These are phyloP conservation scores for Tetramitus jugosus DNA, from an alignment of 208 protist genomes.

Conservation along the genomic window DNA sequence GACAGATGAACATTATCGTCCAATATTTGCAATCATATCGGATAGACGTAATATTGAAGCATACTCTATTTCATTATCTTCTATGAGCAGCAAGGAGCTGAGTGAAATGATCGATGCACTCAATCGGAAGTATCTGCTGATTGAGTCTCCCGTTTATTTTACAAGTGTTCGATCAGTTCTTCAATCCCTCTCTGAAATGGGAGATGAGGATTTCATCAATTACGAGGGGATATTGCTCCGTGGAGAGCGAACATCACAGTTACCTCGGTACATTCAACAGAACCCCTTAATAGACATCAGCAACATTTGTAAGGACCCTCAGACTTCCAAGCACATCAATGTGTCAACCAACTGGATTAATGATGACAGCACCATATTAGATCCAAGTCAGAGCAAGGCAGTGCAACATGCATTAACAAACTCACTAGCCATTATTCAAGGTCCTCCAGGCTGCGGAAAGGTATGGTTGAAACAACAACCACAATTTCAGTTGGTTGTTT, in stretches of 20 bases:
- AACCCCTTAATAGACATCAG: no score
- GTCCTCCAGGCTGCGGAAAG: conserved; percentile 46
- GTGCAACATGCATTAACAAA: neutral
- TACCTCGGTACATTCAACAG: no score
- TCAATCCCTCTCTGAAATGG: neutral
- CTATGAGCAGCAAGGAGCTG: neutral
- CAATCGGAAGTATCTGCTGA: neutral
- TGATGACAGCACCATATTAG: neutral
- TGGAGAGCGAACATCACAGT: no score
- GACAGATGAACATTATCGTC: no score
- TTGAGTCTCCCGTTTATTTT: conserved; percentile 11
- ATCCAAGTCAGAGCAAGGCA: neutral
- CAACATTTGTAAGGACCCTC: no score
- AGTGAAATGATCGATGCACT: neutral
- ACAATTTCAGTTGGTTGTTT: no score
- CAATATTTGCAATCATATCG: neutral
- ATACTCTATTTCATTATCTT: no score
- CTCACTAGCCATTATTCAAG: neutral
- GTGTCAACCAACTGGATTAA: neutral
- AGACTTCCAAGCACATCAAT: no score
- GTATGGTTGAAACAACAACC: no score
- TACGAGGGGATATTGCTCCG: no score
- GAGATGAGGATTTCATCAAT: no score
- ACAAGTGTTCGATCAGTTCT: neutral
- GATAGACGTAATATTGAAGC: neutral